Conservation (phyloP, 805 yeast species). For the Teunomyces stri region DNA sequence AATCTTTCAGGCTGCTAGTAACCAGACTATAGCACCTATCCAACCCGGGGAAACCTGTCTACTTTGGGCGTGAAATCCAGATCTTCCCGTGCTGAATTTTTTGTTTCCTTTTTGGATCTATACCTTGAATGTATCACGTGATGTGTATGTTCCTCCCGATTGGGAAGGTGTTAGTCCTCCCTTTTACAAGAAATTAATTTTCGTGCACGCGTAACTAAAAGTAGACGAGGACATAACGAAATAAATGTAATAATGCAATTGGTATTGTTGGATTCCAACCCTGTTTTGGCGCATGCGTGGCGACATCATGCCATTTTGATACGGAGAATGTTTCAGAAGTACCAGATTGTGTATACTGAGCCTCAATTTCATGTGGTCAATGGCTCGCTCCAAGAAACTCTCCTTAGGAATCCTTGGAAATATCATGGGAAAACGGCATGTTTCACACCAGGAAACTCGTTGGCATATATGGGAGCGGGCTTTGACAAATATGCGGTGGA, state of each 20-base stretch:
- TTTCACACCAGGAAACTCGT: constrained; percentile 24
- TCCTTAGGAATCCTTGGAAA: not conserved
- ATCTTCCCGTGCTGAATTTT: not conserved
- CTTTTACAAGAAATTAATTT: too few species aligned
- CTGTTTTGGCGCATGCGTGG: constrained; percentile 1
- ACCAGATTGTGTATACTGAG: not conserved
- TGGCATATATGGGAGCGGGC: constrained; percentile 29
- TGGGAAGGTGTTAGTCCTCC: too few species aligned
- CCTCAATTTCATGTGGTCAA: not conserved
- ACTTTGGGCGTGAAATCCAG: not conserved
- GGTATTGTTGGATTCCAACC: constrained; percentile 3
- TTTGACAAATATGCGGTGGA: constrained; percentile 21
- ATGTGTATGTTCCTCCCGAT: not conserved
- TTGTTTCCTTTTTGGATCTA: not conserved
- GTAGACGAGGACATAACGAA: too few species aligned
- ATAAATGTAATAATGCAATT: not conserved
- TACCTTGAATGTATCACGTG: not conserved
- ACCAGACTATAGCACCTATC: constrained; percentile 2
- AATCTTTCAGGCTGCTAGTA: not conserved
- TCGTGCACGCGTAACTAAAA: too few species aligned
- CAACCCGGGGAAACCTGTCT: constrained; percentile 2
- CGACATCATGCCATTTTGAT: not conserved
- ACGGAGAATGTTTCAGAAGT: not conserved
- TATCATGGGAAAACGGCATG: constrained; percentile 11
- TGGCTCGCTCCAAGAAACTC: not conserved